Conservation (phyloP, 2,329 filamentous ascomycete genomes). For the Pseudohalonectria lignicola region DNA sequence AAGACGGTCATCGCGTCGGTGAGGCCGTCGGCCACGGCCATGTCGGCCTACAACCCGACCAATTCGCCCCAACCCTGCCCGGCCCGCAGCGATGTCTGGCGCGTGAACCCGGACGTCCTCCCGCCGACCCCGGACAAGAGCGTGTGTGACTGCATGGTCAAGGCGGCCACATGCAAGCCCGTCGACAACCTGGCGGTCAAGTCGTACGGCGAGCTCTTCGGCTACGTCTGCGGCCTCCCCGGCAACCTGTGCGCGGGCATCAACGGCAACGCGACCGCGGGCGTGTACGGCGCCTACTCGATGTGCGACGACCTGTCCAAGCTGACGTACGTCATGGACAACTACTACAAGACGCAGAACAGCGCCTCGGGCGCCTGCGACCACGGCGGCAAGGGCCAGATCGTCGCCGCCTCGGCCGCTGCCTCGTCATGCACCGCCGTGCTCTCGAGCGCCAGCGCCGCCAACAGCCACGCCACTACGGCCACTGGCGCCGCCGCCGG, state of each 20-base stretch:
- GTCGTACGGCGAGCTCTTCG: constrained; percentile 59
- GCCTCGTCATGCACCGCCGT: constrained; percentile 44
- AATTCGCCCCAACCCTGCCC: constrained; percentile 69
- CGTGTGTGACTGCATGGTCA: constrained; percentile 80
- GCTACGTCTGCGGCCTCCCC: constrained; percentile 54
- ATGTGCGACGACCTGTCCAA: constrained; percentile 64
- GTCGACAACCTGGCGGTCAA: constrained; percentile 42
- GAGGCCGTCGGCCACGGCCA: constrained; percentile 54
- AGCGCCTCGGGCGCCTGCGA: constrained; percentile 50
- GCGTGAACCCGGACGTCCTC: constrained; percentile 52
- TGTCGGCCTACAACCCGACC: constrained; percentile 58
- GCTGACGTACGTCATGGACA: constrained; percentile 63
- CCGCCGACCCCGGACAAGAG: constrained; percentile 70
- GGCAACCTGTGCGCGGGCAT: constrained; percentile 55
- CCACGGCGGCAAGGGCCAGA: constrained; percentile 56
- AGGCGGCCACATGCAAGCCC: constrained; percentile 61
- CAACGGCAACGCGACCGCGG: constrained; percentile 51
- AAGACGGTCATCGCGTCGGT: constrained; percentile 58
- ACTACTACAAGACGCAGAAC: constrained; percentile 54
- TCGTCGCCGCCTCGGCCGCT: constrained; percentile 34
- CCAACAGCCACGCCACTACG: constrained; percentile 33
- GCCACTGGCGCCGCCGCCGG: constrained; percentile 27
- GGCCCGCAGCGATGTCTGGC: constrained; percentile 52
- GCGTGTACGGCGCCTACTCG: constrained; percentile 65
- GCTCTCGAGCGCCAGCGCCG: constrained; percentile 51